Conservation (phyloP, 2,329 filamentous ascomycete genomes). For the Exophiala sp. region DNA sequence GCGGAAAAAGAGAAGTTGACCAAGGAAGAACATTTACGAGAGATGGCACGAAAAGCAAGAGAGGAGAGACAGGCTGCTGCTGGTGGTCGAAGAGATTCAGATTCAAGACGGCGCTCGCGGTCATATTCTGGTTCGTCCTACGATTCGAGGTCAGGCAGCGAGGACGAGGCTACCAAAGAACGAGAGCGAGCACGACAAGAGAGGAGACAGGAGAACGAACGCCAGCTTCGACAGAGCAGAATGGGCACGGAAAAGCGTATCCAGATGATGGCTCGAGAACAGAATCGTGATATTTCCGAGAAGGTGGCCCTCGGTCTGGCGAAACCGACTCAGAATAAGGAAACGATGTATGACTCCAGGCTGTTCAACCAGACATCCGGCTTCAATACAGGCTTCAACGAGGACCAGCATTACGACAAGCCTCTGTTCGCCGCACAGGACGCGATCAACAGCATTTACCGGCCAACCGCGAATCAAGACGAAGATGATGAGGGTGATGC, state of each 20-base stretch:
- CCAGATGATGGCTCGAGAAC: slow-evolving; percentile 89
- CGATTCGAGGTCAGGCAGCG: slow-evolving; percentile 47
- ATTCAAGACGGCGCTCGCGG: slow-evolving; percentile 28
- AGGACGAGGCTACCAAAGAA: slow-evolving; percentile 69
- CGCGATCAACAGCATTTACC: slow-evolving; percentile 89
- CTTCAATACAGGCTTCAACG: slow-evolving; percentile 89
- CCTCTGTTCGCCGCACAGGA: slow-evolving; percentile 94
- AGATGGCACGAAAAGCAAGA: slow-evolving; percentile 84
- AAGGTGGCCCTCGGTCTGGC: slow-evolving; percentile 92
- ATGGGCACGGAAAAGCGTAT: slow-evolving; percentile 93
- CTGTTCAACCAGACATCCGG: slow-evolving; percentile 93
- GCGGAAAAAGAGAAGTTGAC: slow-evolving; percentile 91
- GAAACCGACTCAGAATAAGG: slow-evolving; percentile 86
- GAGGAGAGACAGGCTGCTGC: slow-evolving; percentile 62
- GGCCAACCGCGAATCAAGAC: slow-evolving; percentile 67
- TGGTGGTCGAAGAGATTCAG: slow-evolving; percentile 41
- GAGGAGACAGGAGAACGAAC: slow-evolving; percentile 74
- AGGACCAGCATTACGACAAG: slow-evolving; percentile 97
- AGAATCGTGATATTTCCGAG: slow-evolving; percentile 94
- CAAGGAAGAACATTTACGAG: slow-evolving; percentile 87
- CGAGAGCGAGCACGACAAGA: slow-evolving; percentile 76
- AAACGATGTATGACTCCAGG: slow-evolving; percentile 95
- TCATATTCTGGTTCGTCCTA: slow-evolving; percentile 38
- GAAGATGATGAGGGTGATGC: slow-evolving; percentile 68
- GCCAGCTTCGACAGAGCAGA: slow-evolving; percentile 84